Percentiles rank a stretch among this genome's conserved stretches.
These are phyloP conservation scores for Cyathus striatus DNA, from an alignment of 768 basidiomycete genomes.

Conservation along the genomic window DNA sequence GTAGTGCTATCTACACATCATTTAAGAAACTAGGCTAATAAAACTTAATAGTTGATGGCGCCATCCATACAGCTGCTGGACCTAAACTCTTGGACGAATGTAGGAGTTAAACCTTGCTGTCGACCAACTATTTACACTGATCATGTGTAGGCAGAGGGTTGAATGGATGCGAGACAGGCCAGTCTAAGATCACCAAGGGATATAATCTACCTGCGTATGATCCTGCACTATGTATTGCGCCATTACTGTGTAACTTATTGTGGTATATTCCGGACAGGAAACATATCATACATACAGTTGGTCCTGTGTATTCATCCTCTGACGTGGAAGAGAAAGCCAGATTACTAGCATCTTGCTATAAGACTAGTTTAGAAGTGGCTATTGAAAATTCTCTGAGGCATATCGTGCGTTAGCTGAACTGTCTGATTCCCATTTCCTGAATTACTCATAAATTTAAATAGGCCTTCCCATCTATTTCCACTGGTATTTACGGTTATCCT, in stretches of 20 bases:
- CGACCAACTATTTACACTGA: not conserved
- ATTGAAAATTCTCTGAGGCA: conserved; percentile 54
- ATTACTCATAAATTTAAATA: conserved; percentile 17
- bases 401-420: conserved; percentile 46
- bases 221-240: not conserved
- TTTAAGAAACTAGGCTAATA: not conserved
- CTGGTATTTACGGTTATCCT: conserved; percentile 77
- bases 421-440: not conserved
- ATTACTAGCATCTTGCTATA: conserved; percentile 67
- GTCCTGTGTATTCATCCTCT: conserved; percentile 54
- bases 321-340: conserved; percentile 38
- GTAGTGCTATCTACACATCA: conserved; percentile 40
- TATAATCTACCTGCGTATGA: conserved; percentile 75
- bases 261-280: conserved; percentile 33
- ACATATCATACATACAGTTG: conserved; percentile 78
- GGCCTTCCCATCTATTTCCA: conserved; percentile 82
- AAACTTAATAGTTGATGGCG: conserved; percentile 61
- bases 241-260: conserved; percentile 1
- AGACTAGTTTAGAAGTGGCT: conserved; percentile 56
- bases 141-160: conserved; percentile 47
- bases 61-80: conserved; percentile 77
- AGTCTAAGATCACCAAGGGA: conserved; percentile 76
- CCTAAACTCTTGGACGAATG: conserved; percentile 64
- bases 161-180: conserved; percentile 65
- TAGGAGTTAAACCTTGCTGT: conserved; percentile 22